Percentiles rank a stretch among this genome's conserved stretches.
Evolutionary conservation across 1,139 yeast genomes (phyloP).

Genomic region (Candida sojae): DNA sequence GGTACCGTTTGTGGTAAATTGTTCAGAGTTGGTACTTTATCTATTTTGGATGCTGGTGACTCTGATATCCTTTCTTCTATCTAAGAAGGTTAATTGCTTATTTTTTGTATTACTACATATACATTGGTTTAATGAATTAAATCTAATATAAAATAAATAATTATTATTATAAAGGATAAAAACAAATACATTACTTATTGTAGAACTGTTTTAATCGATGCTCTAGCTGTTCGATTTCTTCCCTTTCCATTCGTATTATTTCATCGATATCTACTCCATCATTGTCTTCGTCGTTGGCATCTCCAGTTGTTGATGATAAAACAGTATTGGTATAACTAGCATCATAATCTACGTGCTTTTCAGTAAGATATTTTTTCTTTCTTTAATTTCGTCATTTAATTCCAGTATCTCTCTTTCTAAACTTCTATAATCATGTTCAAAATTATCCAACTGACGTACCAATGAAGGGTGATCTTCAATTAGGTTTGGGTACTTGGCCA

Average conservation of each 20-base stretch:
- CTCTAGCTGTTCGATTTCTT: constrained; percentile 35
- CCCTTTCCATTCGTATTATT: constrained; percentile 33
- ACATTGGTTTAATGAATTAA: constrained; percentile 12
- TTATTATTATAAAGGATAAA: neutral
- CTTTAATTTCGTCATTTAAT: constrained; percentile 28
- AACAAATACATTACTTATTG: constrained; percentile 12
- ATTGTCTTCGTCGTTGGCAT: constrained; percentile 17
- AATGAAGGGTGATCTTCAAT: constrained; percentile 26
- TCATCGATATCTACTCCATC: constrained; percentile 31
- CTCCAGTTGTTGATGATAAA: constrained; percentile 4
- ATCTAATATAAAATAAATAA: constrained; percentile 1
- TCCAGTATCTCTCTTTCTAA: constrained; percentile 27
- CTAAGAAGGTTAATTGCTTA: constrained; percentile 17
- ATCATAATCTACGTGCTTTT: constrained; percentile 20
- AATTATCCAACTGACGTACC: constrained; percentile 19
- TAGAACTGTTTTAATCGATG: constrained; percentile 19
- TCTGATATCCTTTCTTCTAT: constrained; percentile 87
- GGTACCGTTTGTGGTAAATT: constrained; percentile 99
- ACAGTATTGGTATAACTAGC: constrained; percentile 22
- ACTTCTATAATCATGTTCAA: constrained; percentile 23
- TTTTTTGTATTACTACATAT: constrained; percentile 8
- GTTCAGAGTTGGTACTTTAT: constrained; percentile 98
- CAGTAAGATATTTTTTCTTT: constrained; percentile 27
- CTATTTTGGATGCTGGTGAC: constrained; percentile 99
- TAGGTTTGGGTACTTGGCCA: constrained; percentile 31